Evolutionary conservation across 148 eudicot species (phyloP).

Genomic region (Limonium bicolor): DNA sequence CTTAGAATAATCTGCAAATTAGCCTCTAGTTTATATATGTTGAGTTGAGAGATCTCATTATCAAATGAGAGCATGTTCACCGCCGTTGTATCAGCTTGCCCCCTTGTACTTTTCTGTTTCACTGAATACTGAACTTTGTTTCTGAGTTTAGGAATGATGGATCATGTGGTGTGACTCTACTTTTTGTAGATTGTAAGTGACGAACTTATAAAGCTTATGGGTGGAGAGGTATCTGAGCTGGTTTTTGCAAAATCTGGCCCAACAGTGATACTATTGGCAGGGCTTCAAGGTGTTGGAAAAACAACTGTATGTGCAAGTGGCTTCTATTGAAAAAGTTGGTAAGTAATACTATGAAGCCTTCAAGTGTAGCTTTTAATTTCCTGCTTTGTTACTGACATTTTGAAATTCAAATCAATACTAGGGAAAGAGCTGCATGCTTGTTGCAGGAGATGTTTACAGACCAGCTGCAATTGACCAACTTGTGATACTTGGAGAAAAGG

Average conservation of each 20-base stretch:
- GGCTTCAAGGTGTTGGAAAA: conserved; percentile 98
- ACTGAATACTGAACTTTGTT: no score
- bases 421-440: conserved; percentile 97
- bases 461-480: conserved; percentile 99
- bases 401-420: conserved; percentile 13
- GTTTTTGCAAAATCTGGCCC: conserved; percentile 75
- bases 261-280: conserved; percentile 81
- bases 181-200: conserved; percentile 75
- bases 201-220: conserved; percentile 91
- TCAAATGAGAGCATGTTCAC: no score
- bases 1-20: no score
- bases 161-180: no score
- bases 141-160: no score
- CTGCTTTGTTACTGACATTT: not conserved
- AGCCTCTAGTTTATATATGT: no score
- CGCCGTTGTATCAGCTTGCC: no score
- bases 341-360: not conserved
- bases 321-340: conserved; percentile 92
- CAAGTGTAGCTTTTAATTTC: not conserved
- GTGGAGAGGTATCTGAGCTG: conserved; percentile 91
- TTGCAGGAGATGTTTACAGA: conserved; percentile 96
- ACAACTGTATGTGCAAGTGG: conserved; percentile 95
- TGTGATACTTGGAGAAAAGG: conserved; percentile 83
- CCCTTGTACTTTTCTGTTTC: no score
- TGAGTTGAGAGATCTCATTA: no score